Base-by-base conservation (phyloP, 768 basidiomycete species). In the Leccinellum albellum region DNA sequence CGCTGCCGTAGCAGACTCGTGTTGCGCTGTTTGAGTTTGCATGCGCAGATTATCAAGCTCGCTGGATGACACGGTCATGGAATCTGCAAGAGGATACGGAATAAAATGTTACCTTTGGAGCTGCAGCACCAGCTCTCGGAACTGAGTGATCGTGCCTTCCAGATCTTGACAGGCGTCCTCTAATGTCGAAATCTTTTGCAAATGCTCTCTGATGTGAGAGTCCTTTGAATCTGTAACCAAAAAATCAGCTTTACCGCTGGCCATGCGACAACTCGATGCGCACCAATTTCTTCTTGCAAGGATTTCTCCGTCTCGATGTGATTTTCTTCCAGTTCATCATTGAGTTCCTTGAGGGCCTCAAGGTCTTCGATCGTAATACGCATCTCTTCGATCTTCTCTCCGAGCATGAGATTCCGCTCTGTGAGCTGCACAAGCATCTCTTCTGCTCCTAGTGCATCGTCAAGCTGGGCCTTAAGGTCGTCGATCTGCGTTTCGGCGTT, bases 351-450 rank as follows among this genome's bases (percentile, higher is more conserved):
- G 42, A 99, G 82, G 12, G 94, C 85, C 68, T 99, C 97, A 4
- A 98, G 84, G 65, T 99, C 97, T 70, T 98, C 96, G 54, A 98
- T 93, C 0, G 91, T 91, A 54, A 92, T 87, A 13, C 93, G 84
- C 90, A 98, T 95, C 73, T 98, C 94, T 70, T 98, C 97, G 61
- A 98, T 94, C 85, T 94, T 95, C 91, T 98, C 96, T 58, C 91
- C 88, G 47, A 98, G 82, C 74, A 88, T 82, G 20, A 98, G 80
- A 67, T 97, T 98, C 4, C 95, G 85, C 65, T 97, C 96, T 0
- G 96, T 99, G 46, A 99, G 79, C 65, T 92, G 89, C 21, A 97
- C 93, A 14, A 98, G 83, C 82, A 99, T 89, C 58, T 99, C 97
- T 70, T 98, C 96, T 0, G 94, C 94, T 15, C 91, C 93, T 2